Percentiles rank a stretch among this genome's conserved stretches.
Conservation (phyloP, 768 basidiomycete species). For the Russula olivacea region DNA sequence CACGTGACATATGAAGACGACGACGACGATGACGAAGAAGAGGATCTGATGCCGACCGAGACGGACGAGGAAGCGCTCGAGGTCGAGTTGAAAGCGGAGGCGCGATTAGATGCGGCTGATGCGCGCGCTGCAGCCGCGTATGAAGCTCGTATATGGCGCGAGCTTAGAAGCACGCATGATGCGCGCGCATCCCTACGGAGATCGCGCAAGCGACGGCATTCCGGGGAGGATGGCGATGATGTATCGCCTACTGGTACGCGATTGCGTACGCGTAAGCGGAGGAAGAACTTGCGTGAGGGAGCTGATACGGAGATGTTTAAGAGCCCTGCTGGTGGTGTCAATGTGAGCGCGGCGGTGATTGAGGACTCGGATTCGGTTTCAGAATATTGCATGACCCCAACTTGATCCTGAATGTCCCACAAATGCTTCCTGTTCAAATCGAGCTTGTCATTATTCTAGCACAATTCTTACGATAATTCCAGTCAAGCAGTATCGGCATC, state of each 20-base stretch:
- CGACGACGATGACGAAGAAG: background rate
- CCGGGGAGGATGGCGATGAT: background rate
- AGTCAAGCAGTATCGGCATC: too few relatives aligned
- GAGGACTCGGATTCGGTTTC: slow-evolving; percentile 20
- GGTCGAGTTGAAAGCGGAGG: slow-evolving; percentile 42
- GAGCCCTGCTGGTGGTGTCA: background rate
- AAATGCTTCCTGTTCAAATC: too few relatives aligned
- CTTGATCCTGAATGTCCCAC: too few relatives aligned
- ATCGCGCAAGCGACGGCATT: background rate
- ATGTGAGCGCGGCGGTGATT: slow-evolving; percentile 12
- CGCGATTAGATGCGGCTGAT: slow-evolving; percentile 38
- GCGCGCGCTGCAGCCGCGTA: slow-evolving; percentile 30
- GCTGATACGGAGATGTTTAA: background rate
- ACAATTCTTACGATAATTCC: too few relatives aligned
- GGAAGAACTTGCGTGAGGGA: background rate
- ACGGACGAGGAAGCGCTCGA: slow-evolving; percentile 37
- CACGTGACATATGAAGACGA: background rate
- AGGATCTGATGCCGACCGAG: slow-evolving; percentile 29
- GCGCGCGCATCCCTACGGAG: background rate
- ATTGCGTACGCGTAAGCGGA: slow-evolving; percentile 5
- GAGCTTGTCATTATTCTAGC: too few relatives aligned
- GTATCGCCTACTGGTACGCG: too few relatives aligned
- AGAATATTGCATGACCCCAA: too few relatives aligned
- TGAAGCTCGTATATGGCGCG: slow-evolving; percentile 41
- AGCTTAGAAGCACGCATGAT: background rate